Percentiles rank a stretch among this genome's conserved stretches.
These are phyloP conservation scores for Triangularia setosa DNA, from an alignment of 2,329 filamentous ascomycete species.

Conservation along the genomic window DNA sequence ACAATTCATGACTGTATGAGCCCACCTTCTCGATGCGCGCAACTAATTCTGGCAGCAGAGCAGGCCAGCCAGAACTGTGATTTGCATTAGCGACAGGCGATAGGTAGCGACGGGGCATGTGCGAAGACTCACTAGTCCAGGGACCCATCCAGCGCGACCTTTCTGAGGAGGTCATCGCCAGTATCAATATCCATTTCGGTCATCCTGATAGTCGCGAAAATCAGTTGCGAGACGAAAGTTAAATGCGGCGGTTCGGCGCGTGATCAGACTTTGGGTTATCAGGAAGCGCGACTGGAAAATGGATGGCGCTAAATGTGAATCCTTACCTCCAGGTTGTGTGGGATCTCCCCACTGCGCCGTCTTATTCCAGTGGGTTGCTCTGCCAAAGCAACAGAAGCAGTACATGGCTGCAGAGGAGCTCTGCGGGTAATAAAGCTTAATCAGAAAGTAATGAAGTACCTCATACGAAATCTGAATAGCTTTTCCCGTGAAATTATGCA, in stretches of 20 bases:
- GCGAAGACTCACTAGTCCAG: slow-evolving; percentile 51
- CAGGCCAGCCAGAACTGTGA: slow-evolving; percentile 64
- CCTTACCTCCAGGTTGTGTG: background rate
- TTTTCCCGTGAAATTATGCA: too few relatives aligned
- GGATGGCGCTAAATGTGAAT: background rate
- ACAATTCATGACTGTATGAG: background rate
- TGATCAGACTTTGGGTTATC: background rate
- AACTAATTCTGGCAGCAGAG: slow-evolving; percentile 61
- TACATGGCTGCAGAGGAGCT: background rate
- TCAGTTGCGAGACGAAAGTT: background rate
- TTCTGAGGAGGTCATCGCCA: slow-evolving; percentile 47
- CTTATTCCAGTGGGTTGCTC: background rate
- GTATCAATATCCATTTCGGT: slow-evolving; percentile 52
- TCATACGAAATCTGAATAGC: background rate
- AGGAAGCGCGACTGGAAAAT: background rate
- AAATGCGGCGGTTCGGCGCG: slow-evolving; percentile 5
- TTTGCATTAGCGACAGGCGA: background rate
- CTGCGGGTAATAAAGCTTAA: background rate
- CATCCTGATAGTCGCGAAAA: slow-evolving; percentile 26
- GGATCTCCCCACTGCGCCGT: background rate
- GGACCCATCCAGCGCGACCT: slow-evolving; percentile 47
- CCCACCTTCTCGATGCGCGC: slow-evolving; percentile 61
- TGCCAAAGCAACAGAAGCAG: background rate
- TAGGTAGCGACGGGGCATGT: background rate
- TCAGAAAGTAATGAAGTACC: background rate